These are phyloP conservation scores for Candida awuae DNA, from an alignment of 805 yeast genomes.

Conservation along the genomic window DNA sequence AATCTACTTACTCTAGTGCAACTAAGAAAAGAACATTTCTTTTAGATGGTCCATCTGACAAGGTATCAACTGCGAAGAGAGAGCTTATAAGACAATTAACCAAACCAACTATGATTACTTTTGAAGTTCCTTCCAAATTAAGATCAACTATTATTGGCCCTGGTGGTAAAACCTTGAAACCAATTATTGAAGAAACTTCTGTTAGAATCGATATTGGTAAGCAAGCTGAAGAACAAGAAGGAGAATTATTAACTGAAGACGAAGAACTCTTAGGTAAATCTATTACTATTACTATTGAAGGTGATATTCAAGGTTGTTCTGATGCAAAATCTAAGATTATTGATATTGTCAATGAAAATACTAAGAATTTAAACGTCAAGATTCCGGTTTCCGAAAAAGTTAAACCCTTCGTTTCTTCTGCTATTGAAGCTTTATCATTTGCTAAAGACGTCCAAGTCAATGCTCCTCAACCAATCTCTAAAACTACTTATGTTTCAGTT, in stretches of 20 bases:
- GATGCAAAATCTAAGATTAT: constrained; percentile 63
- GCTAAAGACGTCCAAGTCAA: constrained; percentile 25
- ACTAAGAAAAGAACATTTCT: constrained; percentile 77
- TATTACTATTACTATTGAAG: constrained; percentile 61
- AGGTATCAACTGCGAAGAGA: constrained; percentile 63
- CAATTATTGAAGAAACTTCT: constrained; percentile 61
- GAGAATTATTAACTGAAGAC: constrained; percentile 25
- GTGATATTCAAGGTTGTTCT: constrained; percentile 77
- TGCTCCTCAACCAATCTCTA: constrained; percentile 27
- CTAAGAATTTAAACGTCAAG: constrained; percentile 47
- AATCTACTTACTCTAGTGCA: constrained; percentile 70
- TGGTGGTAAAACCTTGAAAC: constrained; percentile 74
- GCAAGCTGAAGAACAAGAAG: constrained; percentile 14
- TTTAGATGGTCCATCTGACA: constrained; percentile 63
- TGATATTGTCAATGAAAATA: constrained; percentile 68
- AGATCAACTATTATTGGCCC: constrained; percentile 81
- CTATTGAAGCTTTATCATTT: constrained; percentile 20
- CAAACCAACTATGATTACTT: constrained; percentile 54
- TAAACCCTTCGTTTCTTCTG: constrained; percentile 38
- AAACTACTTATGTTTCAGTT: constrained; percentile 40
- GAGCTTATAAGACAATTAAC: constrained; percentile 70
- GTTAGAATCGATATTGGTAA: constrained; percentile 64
- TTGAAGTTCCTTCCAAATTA: constrained; percentile 67
- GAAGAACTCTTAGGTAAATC: constrained; percentile 54
- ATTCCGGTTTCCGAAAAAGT: constrained; percentile 37